These are phyloP conservation scores for Lepraria neglecta DNA, from an alignment of 495 filamentous ascomycete genomes.

Conservation along the genomic window DNA sequence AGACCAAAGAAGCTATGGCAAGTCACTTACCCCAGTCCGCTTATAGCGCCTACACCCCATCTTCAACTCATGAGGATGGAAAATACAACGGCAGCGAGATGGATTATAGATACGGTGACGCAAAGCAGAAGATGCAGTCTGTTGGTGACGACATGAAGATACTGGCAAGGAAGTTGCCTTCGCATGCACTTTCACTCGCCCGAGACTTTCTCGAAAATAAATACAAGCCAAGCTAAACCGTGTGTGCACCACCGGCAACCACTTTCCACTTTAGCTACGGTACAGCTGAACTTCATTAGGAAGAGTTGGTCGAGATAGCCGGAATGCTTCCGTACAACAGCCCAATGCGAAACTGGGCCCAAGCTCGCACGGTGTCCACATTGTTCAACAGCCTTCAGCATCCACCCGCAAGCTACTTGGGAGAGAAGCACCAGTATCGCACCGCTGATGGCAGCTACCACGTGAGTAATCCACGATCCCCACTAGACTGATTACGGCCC, in stretches of 20 bases:
- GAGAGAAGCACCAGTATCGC: slow-evolving; percentile 32
- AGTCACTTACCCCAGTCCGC: background rate
- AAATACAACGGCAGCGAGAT: slow-evolving; percentile 15
- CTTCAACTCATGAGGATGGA: background rate
- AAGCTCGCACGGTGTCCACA: slow-evolving; percentile 19
- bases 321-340: slow-evolving; percentile 1
- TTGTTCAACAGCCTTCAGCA: slow-evolving; percentile 57
- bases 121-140: slow-evolving; percentile 13
- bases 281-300: too few species aligned
- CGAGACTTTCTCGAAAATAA: background rate
- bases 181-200: slow-evolving; percentile 10
- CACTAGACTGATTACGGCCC: background rate
- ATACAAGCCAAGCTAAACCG: background rate
- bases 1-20: background rate
- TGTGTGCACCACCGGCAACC: background rate
- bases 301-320: background rate
- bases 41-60: background rate
- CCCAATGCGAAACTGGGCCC: background rate
- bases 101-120: slow-evolving; percentile 11
- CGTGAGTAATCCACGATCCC: slow-evolving; percentile 30
- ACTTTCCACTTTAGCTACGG: background rate
- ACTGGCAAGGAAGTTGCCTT: slow-evolving; percentile 2
- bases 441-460: slow-evolving; percentile 36
- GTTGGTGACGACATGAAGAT: slow-evolving; percentile 3
- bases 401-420: slow-evolving; percentile 46